Evolutionary conservation across 1,284 basidiomycete species (phyloP), one percentile per base, ranked within the genome.

Genomic region (Puccinia novopanici): DNA sequence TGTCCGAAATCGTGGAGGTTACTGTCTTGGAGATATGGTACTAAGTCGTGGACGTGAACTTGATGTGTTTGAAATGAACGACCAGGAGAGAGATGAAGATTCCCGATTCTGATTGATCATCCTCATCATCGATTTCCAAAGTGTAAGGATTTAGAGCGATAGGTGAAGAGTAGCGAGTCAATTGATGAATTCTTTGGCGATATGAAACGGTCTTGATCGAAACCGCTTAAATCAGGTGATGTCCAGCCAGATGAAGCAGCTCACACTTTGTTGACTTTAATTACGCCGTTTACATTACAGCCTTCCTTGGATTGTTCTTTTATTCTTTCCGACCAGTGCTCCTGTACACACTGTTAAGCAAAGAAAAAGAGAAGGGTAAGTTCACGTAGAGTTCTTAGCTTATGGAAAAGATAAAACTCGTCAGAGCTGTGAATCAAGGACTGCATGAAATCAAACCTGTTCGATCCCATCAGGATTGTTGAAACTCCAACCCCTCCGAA

Each of bases 1-100:
- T 99, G 97, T 27, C 93, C 93, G 87, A 98, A 99, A 87, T 98
- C 94, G 85, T 98, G 95, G 81, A 91, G 91, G 85, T 92, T 91
- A 61, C 90, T 89, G 84, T 94, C 93, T 83, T 91, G 90, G 54
- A 99, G 90, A 87, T 99, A 98, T 0, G 96, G 96, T 0, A 99
- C 96, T 24, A 99, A 89, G 83, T 98, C 95, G 85, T 97, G 92
- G 78, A 95, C 89, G 86, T 93, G 91, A 83, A 92, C 90, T 82
- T 89, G 88, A 85, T 92, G 92, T 75, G 90, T 89, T 86, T 96
- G 95, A 91, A 97, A 99, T 19, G 95, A 94, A 77, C 92, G 90
- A 70, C 96, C 97, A 92, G 95, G 40, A 82, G 86, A 85, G 48
- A 87, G 82, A 82, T 87, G 86, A 80, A 87, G 86, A 84, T 86